A percentile compares a stretch with the other conserved stretches of the same genome.
These are phyloP conservation scores for Noccaea bulbosa DNA, from an alignment of 345 rosid species.

Conservation along the genomic window DNA sequence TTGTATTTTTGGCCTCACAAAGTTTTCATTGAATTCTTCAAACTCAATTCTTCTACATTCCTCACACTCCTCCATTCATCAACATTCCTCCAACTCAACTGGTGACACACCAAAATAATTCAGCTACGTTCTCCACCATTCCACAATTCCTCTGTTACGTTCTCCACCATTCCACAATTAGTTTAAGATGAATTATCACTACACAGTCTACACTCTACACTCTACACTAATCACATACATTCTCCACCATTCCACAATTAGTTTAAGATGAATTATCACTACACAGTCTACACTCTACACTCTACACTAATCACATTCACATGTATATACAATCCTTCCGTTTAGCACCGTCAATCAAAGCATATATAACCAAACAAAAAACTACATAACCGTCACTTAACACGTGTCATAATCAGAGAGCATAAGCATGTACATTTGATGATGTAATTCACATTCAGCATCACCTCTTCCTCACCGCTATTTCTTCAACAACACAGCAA, in stretches of 20 bases:
- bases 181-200: neutral
- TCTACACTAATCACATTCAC: constrained; percentile 6
- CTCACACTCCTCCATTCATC: no score
- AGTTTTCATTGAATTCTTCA: no score
- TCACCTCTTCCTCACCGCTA: constrained; percentile 37
- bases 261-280: neutral
- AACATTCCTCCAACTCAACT: no score
- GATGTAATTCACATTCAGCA: constrained; percentile 26
- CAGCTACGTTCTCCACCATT: no score
- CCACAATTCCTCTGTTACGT: no score
- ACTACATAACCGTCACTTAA: constrained; percentile 24
- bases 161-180: no score
- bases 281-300: neutral
- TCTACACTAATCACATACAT: constrained; percentile 10
- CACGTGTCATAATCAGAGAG: constrained; percentile 30
- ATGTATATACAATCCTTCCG: neutral
- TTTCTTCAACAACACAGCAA: constrained; percentile 16
- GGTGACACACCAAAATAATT: no score
- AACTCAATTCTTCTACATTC: no score
- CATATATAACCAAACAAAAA: neutral
- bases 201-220: neutral
- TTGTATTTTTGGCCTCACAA: no score
- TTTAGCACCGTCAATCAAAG: neutral
- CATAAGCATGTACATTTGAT: constrained; percentile 30
- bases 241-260: no score